These are phyloP conservation scores for Pleurotus giganteus DNA, from an alignment of 768 basidiomycete species.

Conservation along the genomic window DNA sequence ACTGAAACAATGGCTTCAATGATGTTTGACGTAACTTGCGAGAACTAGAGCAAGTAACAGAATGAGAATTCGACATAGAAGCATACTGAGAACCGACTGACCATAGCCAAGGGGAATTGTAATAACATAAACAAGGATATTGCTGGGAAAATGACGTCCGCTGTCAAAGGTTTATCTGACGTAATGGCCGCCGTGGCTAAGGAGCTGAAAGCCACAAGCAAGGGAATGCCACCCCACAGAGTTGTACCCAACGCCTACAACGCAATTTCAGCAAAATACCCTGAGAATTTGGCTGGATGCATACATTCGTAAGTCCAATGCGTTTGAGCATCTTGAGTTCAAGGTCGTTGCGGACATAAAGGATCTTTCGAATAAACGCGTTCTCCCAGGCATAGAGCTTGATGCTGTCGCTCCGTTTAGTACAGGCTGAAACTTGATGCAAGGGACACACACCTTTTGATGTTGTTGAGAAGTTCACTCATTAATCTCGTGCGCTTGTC, in stretches of 20 bases:
- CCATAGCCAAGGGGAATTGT: conserved; percentile 85
- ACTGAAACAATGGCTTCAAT: conserved; percentile 88
- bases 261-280: too few relatives aligned
- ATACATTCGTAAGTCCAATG: conserved; percentile 79
- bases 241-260: conserved; percentile 44
- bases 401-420: conserved; percentile 49
- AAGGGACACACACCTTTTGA: conserved; percentile 57
- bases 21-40: conserved; percentile 72
- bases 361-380: conserved; percentile 77
- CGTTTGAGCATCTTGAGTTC: conserved; percentile 81
- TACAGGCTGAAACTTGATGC: not conserved
- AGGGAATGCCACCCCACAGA: conserved; percentile 54
- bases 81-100: conserved; percentile 24
- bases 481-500: conserved; percentile 83
- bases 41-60: conserved; percentile 44
- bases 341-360: conserved; percentile 77
- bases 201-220: conserved; percentile 80
- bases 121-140: conserved; percentile 88
- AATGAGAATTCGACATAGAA: not conserved
- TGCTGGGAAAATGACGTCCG: conserved; percentile 94
- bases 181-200: conserved; percentile 70
- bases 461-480: conserved; percentile 92
- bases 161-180: conserved; percentile 70
- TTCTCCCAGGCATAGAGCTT: conserved; percentile 96
- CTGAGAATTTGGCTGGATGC: conserved; percentile 21